Base-by-base conservation (phyloP, 495 filamentous ascomycete species). In the Xylaria venustula region DNA sequence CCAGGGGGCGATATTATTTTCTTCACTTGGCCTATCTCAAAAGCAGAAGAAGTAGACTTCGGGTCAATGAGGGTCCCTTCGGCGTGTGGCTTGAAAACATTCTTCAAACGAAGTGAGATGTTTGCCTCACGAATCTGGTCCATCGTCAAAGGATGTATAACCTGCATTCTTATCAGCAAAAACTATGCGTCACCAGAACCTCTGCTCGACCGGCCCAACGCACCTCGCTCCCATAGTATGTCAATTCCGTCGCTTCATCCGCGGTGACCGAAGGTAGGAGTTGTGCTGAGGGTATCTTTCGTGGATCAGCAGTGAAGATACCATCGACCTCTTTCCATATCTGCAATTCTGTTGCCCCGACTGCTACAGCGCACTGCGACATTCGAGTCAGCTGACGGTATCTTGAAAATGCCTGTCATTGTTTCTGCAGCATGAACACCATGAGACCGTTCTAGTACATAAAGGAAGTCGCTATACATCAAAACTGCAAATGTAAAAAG, bases 271-370 rank as follows among this genome's bases (percentile, higher is more conserved):
- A 76, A 23, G 75, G 71, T 1, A 83, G 67, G 1, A 83, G 67
- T 28, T 70, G 67, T 8, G 81, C 81, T 0, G 80, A 81, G 15
- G 79, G 78, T 7, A 83, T 79, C 52, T 81, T 81, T 63, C 80
- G 73, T 23, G 81, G 81, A 49, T 83, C 81, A 25, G 81, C 81
- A n/a, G 81, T 83, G 61, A 83, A 83, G 64, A 83, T 82, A 52
- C 81, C 81, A 54, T 83, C 81, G 41, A 83, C 81, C 63, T 83
- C 81, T 52, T 83, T 83, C 81, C 81, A 83, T 51, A 83, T 77
- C 59, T 83, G 81, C 2, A 83, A 71, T 51, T 82, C 81, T 46
- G 62, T 48, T n/a, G 81, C 81, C 19, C 68, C 56, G n/a, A 79
- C 63, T 1, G 78, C 80, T 9, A 79, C 74, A 22, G 80, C 78